Conservation (phyloP, 768 basidiomycete genomes). For the Artomyces pyxidatus region DNA sequence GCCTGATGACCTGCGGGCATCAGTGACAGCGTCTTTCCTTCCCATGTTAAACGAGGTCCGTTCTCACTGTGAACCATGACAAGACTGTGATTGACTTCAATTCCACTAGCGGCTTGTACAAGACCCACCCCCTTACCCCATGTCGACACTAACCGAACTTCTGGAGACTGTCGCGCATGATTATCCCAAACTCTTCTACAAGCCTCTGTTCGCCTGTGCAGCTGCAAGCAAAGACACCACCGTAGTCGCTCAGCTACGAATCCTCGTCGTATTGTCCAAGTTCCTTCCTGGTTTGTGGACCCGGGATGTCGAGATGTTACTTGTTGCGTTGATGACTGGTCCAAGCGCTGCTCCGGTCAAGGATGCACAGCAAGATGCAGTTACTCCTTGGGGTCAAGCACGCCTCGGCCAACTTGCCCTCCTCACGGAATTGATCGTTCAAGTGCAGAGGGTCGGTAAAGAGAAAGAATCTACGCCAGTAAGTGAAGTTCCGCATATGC, state of each 20-base stretch:
- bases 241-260: slow-evolving; percentile 50
- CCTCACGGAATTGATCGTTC: slow-evolving; percentile 51
- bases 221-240: slow-evolving; percentile 54
- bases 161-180: slow-evolving; percentile 41
- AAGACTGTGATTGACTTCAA: not conserved
- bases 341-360: slow-evolving; percentile 20
- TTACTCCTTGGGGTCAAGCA: slow-evolving; percentile 35
- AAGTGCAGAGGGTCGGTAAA: slow-evolving; percentile 34
- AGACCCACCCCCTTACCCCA: slow-evolving; percentile 44
- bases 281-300: slow-evolving; percentile 60
- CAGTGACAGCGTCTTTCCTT: slow-evolving; percentile 31
- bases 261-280: slow-evolving; percentile 41
- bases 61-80: not conserved
- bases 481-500: slow-evolving; percentile 11
- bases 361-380: slow-evolving; percentile 13
- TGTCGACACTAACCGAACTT: slow-evolving; percentile 38
- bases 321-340: slow-evolving; percentile 58
- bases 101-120: slow-evolving; percentile 36
- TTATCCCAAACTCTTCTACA: slow-evolving; percentile 62
- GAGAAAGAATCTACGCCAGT: slow-evolving; percentile 33
- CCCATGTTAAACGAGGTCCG: slow-evolving; percentile 46
- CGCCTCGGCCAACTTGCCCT: slow-evolving; percentile 57
- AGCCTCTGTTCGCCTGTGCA: slow-evolving; percentile 62
- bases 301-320: slow-evolving; percentile 66
- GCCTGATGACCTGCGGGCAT: slow-evolving; percentile 40